Conservation (phyloP, 2,329 filamentous ascomycete species). For the Neonectria sp. region DNA sequence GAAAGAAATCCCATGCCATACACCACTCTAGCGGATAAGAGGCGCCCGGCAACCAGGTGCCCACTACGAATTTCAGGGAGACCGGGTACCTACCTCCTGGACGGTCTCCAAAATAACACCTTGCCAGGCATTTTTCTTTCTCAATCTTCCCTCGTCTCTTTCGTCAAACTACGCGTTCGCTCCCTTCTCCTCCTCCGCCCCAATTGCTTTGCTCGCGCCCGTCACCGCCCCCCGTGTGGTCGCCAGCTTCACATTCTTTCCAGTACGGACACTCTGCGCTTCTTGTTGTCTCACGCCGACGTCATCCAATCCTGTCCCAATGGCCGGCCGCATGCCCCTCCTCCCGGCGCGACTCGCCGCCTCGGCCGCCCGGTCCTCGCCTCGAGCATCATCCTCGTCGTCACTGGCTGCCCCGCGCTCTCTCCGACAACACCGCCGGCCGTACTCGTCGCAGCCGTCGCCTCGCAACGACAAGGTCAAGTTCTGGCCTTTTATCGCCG, state of each 20-base stretch:
- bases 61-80: too few species aligned
- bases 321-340: conserved; percentile 53
- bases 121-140: conserved; percentile 8
- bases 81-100: conserved; percentile 13
- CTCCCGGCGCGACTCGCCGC: conserved; percentile 46
- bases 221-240: conserved; percentile 34
- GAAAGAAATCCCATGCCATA: too few species aligned
- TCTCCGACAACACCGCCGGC: conserved; percentile 45
- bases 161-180: conserved; percentile 2
- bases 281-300: conserved; percentile 13
- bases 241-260: conserved; percentile 14
- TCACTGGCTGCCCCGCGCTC: conserved; percentile 28
- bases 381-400: conserved; percentile 36
- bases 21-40: too few species aligned
- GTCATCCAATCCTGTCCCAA: conserved; percentile 38
- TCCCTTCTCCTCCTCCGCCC: conserved; percentile 5
- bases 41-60: too few species aligned
- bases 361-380: conserved; percentile 36
- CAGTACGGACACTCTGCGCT: neutral
- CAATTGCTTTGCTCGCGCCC: conserved; percentile 27
- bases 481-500: conserved; percentile 71
- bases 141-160: conserved; percentile 1
- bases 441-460: conserved; percentile 62
- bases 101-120: conserved; percentile 16
- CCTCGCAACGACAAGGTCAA: conserved; percentile 60